Evolutionary conservation across 2,329 filamentous ascomycete species (phyloP).

Genomic region (Alternaria consortialis): DNA sequence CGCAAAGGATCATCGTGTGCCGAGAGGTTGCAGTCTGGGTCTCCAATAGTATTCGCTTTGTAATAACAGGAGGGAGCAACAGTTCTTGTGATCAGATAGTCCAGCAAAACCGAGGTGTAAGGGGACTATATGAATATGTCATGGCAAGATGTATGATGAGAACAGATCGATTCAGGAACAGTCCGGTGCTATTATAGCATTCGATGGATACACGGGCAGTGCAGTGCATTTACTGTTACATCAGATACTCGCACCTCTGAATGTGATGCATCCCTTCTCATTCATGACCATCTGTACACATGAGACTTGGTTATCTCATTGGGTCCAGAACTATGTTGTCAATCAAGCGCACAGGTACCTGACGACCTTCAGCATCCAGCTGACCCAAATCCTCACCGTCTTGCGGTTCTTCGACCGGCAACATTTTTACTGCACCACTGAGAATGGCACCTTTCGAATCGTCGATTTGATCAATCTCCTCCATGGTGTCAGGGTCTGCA

Average conservation of each 20-base stretch:
- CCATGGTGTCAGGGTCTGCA: slow-evolving; percentile 82
- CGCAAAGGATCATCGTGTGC: background rate
- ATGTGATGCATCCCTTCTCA: background rate
- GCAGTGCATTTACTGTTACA: background rate
- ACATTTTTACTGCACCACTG: slow-evolving; percentile 90
- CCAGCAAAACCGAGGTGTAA: background rate
- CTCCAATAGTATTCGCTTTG: background rate
- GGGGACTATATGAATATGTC: background rate
- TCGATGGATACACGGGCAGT: background rate
- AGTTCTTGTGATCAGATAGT: background rate
- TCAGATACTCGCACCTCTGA: background rate
- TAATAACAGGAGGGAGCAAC: no score
- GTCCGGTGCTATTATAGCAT: background rate
- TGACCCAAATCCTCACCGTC: slow-evolving; percentile 76
- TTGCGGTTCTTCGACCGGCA: slow-evolving; percentile 75
- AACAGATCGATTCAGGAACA: background rate
- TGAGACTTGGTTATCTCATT: slow-evolving; percentile 17
- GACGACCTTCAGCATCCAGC: slow-evolving; percentile 72
- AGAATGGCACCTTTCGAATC: slow-evolving; percentile 77
- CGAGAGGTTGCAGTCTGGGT: background rate
- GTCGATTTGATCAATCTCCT: slow-evolving; percentile 79
- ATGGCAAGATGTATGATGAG: background rate
- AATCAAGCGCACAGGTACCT: slow-evolving; percentile 84
- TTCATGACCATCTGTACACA: background rate
- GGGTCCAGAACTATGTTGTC: slow-evolving; percentile 81